phyloP scores from a whole-genome alignment of 768 basidiomycete species.

The Tricholoma terreum region DNA sequence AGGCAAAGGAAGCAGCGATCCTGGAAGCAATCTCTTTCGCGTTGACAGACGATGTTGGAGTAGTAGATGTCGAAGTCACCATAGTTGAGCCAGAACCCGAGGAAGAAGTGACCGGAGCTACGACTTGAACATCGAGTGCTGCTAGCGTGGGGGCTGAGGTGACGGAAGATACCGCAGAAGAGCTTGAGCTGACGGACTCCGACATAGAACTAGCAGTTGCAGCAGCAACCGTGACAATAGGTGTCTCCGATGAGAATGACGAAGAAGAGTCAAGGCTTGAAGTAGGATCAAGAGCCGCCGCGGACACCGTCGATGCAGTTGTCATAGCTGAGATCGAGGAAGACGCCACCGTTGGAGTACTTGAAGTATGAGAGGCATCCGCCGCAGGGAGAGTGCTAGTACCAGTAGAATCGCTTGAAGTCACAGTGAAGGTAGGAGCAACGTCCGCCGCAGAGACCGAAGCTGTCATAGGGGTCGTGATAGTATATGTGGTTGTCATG shows the following conservation, averaged over 20 bases:
- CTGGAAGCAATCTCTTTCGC: constrained; percentile 32
- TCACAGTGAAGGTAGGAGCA: constrained; percentile 1
- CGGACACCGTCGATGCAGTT: background rate
- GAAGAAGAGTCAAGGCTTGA: no score
- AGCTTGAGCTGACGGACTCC: constrained; percentile 1
- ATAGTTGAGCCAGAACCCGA: background rate
- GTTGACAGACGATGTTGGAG: constrained; percentile 18
- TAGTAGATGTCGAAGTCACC: background rate
- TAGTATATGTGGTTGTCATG: constrained; percentile 24
- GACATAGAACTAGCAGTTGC: constrained; percentile 1
- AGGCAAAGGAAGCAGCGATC: constrained; percentile 23
- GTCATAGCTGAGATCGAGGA: background rate
- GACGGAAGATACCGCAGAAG: background rate
- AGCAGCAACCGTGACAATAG: constrained; percentile 12
- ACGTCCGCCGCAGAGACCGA: constrained; percentile 16
- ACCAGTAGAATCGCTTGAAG: background rate
- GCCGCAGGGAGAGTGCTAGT: background rate
- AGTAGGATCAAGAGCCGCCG: background rate
- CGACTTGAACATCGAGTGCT: constrained; percentile 19
- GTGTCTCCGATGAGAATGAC: background rate
- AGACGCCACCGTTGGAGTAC: constrained; percentile 3
- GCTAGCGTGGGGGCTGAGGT: constrained; percentile 10
- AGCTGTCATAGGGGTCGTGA: constrained; percentile 19
- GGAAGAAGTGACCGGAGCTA: constrained; percentile 6
- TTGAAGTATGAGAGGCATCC: constrained; percentile 5